Conservation (phyloP, 805 yeast genomes). For the Candida rishiriensis region DNA sequence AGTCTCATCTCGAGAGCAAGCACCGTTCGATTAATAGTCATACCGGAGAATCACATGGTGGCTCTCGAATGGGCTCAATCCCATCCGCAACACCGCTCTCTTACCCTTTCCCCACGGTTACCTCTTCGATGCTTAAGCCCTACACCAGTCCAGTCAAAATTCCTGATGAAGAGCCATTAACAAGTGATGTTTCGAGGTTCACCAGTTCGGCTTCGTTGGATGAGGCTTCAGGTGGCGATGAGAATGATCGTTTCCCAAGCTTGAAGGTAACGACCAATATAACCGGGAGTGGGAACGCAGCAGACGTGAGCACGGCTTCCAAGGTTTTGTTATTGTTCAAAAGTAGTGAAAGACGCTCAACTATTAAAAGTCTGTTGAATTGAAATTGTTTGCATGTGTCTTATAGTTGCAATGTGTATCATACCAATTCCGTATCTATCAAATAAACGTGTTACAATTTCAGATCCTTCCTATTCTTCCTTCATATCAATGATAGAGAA, state of each 20-base stretch:
- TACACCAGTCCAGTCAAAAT: no score
- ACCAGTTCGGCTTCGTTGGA: no score
- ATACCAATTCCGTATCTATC: no score
- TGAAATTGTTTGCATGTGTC: not conserved
- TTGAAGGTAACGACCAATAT: not conserved
- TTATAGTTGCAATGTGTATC: no score
- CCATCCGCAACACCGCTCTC: no score
- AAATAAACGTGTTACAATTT: no score
- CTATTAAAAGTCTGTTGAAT: constrained; percentile 17
- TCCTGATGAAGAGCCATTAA: no score
- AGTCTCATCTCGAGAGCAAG: constrained; percentile 2
- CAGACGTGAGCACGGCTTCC: constrained; percentile 11
- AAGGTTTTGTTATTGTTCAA: constrained; percentile 17
- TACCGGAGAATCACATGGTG: not conserved
- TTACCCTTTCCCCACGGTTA: no score
- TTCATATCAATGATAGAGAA: no score
- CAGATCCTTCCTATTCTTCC: no score
- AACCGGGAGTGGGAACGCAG: not conserved
- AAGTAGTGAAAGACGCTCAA: constrained; percentile 13
- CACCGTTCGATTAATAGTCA: not conserved
- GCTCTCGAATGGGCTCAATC: not conserved
- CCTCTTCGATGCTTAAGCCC: no score
- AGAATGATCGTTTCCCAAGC: not conserved
- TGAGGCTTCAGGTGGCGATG: not conserved
- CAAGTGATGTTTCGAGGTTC: no score